phyloP scores from a whole-genome alignment of 768 basidiomycete species.

The Amanita polypyramis region DNA sequence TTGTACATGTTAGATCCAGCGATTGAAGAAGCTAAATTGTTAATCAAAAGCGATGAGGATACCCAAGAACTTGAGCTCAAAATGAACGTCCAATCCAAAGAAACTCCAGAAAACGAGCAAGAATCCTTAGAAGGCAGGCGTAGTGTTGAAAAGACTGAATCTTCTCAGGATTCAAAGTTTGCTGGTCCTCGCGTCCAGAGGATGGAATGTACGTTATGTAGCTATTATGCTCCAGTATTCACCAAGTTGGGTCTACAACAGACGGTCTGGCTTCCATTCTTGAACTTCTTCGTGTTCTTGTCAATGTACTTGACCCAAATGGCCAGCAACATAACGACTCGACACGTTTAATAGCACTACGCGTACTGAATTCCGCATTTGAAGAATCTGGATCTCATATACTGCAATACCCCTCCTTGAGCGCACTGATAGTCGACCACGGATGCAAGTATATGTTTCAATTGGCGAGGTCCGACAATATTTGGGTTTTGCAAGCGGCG shows the following conservation, averaged over 20 bases:
- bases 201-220: slow-evolving; percentile 27
- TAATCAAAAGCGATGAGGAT: slow-evolving; percentile 36
- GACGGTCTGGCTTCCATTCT: slow-evolving; percentile 90
- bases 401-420: slow-evolving; percentile 67
- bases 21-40: slow-evolving; percentile 58
- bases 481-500: slow-evolving; percentile 65
- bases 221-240: background rate
- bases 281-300: slow-evolving; percentile 87
- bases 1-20: slow-evolving; percentile 57
- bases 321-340: slow-evolving; percentile 96
- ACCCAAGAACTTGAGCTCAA: slow-evolving; percentile 44
- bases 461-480: slow-evolving; percentile 85
- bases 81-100: slow-evolving; percentile 43
- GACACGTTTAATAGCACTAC: slow-evolving; percentile 80
- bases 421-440: slow-evolving; percentile 69
- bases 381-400: slow-evolving; percentile 75
- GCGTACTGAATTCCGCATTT: slow-evolving; percentile 79
- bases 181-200: background rate
- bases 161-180: slow-evolving; percentile 5
- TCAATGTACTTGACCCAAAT: slow-evolving; percentile 90
- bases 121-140: background rate
- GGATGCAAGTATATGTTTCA: slow-evolving; percentile 98
- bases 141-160: background rate
- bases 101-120: slow-evolving; percentile 6
- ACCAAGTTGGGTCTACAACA: slow-evolving; percentile 15